phyloP scores from a whole-genome alignment of 2,329 filamentous ascomycete species.

The Fonsecaea nubica region DNA sequence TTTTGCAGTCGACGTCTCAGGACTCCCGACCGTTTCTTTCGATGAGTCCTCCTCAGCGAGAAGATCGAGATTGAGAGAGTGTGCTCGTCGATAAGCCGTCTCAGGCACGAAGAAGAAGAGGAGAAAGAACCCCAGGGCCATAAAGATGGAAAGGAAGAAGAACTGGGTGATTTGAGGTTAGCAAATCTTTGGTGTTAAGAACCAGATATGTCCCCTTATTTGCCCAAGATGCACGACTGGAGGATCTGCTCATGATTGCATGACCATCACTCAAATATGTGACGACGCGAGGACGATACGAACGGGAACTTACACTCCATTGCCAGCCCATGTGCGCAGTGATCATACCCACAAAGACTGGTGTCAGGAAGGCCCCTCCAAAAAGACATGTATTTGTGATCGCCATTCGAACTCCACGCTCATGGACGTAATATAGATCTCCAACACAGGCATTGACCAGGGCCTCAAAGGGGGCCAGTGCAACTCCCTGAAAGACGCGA shows the following conservation, averaged over 20 bases:
- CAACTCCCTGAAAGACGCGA: constrained; percentile 83
- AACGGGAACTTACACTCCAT: constrained; percentile 48
- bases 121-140: constrained; percentile 70
- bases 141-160: constrained; percentile 85
- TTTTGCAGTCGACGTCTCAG: constrained; percentile 3
- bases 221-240: background rate
- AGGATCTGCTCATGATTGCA: background rate
- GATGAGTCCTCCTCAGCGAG: constrained; percentile 32
- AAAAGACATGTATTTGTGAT: constrained; percentile 74
- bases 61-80: constrained; percentile 68
- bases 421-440: constrained; percentile 88
- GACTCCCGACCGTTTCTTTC: constrained; percentile 18
- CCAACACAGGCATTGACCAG: constrained; percentile 87
- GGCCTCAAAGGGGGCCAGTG: constrained; percentile 85
- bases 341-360: constrained; percentile 73
- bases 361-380: constrained; percentile 76
- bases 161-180: constrained; percentile 56
- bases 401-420: constrained; percentile 81
- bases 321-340: constrained; percentile 37
- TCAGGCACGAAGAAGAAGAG: constrained; percentile 84
- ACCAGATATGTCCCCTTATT: constrained; percentile 68
- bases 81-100: constrained; percentile 75
- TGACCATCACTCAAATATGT: background rate
- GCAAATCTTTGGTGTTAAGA: background rate
- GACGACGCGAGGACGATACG: constrained; percentile 40